These are phyloP conservation scores for Gossypium sturtianum DNA, from an alignment of 345 rosid genomes.

Conservation along the genomic window DNA sequence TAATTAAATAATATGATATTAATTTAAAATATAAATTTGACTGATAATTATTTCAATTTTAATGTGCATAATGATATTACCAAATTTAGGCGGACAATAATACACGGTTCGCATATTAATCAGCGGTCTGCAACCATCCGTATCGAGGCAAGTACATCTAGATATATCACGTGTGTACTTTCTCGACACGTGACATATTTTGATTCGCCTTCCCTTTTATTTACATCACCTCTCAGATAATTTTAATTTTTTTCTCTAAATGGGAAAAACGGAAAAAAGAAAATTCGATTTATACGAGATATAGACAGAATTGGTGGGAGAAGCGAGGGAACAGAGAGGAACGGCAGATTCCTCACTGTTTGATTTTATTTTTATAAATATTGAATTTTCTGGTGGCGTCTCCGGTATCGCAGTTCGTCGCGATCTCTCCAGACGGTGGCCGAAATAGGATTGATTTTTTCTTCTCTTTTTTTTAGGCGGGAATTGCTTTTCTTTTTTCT, in stretches of 20 bases:
- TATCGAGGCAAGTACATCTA: slow-evolving; percentile 1
- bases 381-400: slow-evolving; percentile 4
- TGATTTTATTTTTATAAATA: slow-evolving; percentile 20
- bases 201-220: slow-evolving; percentile 9
- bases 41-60: too few relatives aligned
- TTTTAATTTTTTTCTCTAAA: neutral
- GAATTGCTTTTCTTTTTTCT: slow-evolving; percentile 13
- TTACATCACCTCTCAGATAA: neutral
- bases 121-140: slow-evolving; percentile 22
- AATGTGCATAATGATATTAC: neutral
- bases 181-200: slow-evolving; percentile 19
- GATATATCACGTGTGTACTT: slow-evolving; percentile 1
- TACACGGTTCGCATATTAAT: neutral
- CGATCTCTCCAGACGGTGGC: slow-evolving; percentile 26
- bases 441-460: slow-evolving; percentile 11
- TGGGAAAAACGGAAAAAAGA: slow-evolving; percentile 12
- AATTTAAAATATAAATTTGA: too few relatives aligned
- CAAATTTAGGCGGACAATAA: neutral
- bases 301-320: neutral
- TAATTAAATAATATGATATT: too few relatives aligned
- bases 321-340: neutral
- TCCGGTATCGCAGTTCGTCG: slow-evolving; percentile 33
- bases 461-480: neutral
- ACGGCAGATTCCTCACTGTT: slow-evolving; percentile 10
- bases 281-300: slow-evolving; percentile 16